Evolutionary conservation across 306 rosid genomes (phyloP).

Genomic region (Citrullus mucosospermus): DNA sequence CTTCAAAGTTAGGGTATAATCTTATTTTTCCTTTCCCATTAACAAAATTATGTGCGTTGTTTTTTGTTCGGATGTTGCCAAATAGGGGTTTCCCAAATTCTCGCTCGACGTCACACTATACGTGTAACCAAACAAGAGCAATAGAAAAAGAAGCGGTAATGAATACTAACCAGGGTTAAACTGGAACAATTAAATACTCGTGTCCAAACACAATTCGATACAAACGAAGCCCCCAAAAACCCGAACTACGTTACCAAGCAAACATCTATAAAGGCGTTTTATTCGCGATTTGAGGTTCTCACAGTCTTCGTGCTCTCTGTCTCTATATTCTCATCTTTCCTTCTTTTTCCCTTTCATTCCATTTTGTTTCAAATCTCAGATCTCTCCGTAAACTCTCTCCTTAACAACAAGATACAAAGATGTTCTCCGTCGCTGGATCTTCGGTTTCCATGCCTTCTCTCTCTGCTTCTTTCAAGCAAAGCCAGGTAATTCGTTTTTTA

Average conservation of each 20-base stretch:
- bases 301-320: constrained; percentile 1
- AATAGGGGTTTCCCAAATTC: neutral
- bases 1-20: no score
- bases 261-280: constrained; percentile 2
- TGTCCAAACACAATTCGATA: constrained; percentile 7
- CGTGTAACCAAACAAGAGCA: neutral
- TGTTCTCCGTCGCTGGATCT: constrained; percentile 8
- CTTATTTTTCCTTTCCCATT: neutral
- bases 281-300: neutral
- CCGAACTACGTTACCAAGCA: neutral
- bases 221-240: neutral
- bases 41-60: neutral
- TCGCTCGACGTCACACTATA: neutral
- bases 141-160: no score
- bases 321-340: neutral
- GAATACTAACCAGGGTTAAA: neutral
- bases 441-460: neutral
- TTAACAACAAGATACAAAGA: neutral
- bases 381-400: neutral
- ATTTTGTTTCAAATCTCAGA: constrained; percentile 2
- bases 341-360: neutral
- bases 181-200: neutral
- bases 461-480: neutral
- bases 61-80: neutral
- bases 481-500: neutral